Evolutionary conservation across 257 asterid genomes (phyloP).

Genomic region (Plantago elongata): DNA sequence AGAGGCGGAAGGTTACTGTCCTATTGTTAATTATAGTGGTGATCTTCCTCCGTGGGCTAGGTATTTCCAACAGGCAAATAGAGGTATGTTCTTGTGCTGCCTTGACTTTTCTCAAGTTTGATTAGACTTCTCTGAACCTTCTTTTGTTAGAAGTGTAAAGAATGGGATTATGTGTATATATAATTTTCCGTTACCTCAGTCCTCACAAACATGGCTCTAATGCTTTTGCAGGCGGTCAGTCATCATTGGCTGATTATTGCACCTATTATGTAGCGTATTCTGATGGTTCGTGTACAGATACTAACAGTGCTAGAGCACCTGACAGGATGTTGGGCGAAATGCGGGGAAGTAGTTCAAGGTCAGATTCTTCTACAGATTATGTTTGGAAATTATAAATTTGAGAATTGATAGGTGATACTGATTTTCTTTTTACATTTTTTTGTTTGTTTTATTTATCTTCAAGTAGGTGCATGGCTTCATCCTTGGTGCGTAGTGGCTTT

Average conservation of each 20-base stretch:
- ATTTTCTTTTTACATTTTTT: conserved; percentile 4
- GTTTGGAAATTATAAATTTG: conserved; percentile 2
- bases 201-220: background rate
- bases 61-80: conserved; percentile 84
- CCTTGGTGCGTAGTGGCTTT: conserved; percentile 83
- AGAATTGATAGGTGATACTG: conserved; percentile 10
- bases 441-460: background rate
- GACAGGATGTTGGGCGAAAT: conserved; percentile 99
- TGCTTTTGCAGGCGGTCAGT: conserved; percentile 80
- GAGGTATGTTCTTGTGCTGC: conserved; percentile 40
- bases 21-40: conserved; percentile 80
- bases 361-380: conserved; percentile 13
- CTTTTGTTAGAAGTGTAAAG: too few species aligned
- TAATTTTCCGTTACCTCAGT: background rate
- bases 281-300: conserved; percentile 97
- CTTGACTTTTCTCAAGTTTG: background rate
- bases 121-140: background rate
- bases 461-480: conserved; percentile 86
- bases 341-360: conserved; percentile 88
- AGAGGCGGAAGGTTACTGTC: conserved; percentile 97
- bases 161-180: too few species aligned
- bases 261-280: conserved; percentile 95
- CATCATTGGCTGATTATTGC: conserved; percentile 98
- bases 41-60: conserved; percentile 98
- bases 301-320: conserved; percentile 91